phyloP scores from a whole-genome alignment of 2,329 filamentous ascomycete genomes.

The Hypoxylon sp. region DNA sequence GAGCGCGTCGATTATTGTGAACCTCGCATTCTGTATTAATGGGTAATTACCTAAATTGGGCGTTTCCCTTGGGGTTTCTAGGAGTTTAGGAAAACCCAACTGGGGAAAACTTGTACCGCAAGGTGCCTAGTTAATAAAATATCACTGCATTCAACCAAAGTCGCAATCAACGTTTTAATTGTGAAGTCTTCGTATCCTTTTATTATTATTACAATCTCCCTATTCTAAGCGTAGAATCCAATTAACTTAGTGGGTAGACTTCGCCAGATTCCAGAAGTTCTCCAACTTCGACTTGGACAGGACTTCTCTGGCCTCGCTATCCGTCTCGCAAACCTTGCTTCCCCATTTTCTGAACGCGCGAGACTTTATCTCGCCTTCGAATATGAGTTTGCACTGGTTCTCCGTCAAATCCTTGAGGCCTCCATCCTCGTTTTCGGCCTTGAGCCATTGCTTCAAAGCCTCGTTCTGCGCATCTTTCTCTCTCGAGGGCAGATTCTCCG shows the following conservation, averaged over 20 bases:
- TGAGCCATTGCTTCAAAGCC: constrained; percentile 78
- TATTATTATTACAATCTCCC: constrained; percentile 33
- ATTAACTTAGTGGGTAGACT: constrained; percentile 62
- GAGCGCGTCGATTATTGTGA: neutral
- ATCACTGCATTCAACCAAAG: neutral
- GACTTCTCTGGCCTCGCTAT: constrained; percentile 87
- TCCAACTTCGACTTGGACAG: constrained; percentile 89
- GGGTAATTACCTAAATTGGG: neutral
- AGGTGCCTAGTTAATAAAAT: constrained; percentile 18
- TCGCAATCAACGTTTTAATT: constrained; percentile 2
- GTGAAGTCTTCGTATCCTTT: neutral
- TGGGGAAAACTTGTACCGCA: neutral
- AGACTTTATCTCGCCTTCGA: constrained; percentile 89
- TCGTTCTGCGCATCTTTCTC: constrained; percentile 73
- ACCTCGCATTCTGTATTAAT: constrained; percentile 5
- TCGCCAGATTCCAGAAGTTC: constrained; percentile 93
- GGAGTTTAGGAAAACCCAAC: constrained; percentile 4
- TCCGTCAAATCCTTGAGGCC: constrained; percentile 83
- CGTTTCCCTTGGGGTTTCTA: neutral
- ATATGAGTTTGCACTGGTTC: constrained; percentile 88
- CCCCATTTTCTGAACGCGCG: constrained; percentile 89
- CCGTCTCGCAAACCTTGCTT: constrained; percentile 92
- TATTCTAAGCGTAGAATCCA: neutral
- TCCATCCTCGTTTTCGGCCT: constrained; percentile 83
- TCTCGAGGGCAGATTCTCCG: constrained; percentile 83